phyloP scores from a whole-genome alignment of 1,284 basidiomycete genomes.

The Cryptococcus sp. region DNA sequence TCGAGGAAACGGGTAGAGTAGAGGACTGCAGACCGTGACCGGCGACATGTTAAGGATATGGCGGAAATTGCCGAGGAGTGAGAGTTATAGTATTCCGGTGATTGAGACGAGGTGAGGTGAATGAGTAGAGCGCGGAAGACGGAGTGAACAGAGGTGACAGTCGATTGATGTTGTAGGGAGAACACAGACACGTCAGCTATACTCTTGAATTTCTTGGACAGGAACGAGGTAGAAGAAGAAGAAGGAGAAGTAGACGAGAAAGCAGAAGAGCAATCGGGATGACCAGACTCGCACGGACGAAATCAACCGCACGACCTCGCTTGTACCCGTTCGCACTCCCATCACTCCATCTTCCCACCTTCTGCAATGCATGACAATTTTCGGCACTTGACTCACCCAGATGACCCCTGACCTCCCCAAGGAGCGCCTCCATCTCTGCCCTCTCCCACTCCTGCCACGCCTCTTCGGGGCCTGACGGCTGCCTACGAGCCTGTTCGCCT shows the following conservation, averaged over 20 bases:
- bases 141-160: too few species aligned
- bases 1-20: conserved; percentile 82
- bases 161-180: too few species aligned
- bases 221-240: too few species aligned
- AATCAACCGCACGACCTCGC: too few species aligned
- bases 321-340: too few species aligned
- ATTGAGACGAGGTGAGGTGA: too few species aligned
- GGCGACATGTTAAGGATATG: conserved; percentile 1
- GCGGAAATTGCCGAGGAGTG: background rate
- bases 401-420: conserved; percentile 76
- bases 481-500: conserved; percentile 14
- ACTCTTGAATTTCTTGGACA: background rate
- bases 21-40: conserved; percentile 60
- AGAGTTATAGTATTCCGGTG: background rate
- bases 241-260: too few species aligned
- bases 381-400: conserved; percentile 62
- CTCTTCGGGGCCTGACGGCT: conserved; percentile 60
- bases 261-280: too few species aligned
- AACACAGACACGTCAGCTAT: background rate
- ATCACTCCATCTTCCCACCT: too few species aligned
- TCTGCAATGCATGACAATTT: background rate
- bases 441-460: conserved; percentile 78
- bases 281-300: too few species aligned
- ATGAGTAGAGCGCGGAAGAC: too few species aligned
- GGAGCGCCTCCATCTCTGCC: conserved; percentile 81